Percentiles rank a stretch among this genome's conserved stretches.
Conservation (phyloP, 108 stramenopile species). For the Conticribra weissflogii region DNA sequence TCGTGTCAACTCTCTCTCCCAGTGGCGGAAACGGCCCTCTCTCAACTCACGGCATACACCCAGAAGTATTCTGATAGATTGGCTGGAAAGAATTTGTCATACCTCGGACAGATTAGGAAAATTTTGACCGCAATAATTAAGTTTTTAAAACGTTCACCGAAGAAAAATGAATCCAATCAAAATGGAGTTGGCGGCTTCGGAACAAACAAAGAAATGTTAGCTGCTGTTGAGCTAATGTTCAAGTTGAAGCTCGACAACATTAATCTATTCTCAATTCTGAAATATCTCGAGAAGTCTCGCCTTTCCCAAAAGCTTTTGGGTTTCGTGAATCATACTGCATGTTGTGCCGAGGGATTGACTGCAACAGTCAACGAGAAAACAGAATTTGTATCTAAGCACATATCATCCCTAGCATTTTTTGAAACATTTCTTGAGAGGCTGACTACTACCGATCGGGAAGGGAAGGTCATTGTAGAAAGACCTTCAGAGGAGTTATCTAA, state of each 20-base stretch:
- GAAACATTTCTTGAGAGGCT: slow-evolving; percentile 77
- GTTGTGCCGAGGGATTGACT: too few species aligned
- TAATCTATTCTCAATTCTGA: slow-evolving; percentile 90
- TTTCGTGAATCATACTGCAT: slow-evolving; percentile 55
- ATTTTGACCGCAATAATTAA: slow-evolving; percentile 68
- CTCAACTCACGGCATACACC: slow-evolving; percentile 66
- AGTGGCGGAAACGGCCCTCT: slow-evolving; percentile 51
- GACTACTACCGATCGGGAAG: slow-evolving; percentile 58
- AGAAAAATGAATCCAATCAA: too few species aligned
- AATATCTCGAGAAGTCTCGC: slow-evolving; percentile 83
- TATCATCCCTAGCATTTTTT: slow-evolving; percentile 84
- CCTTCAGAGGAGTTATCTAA: slow-evolving; percentile 28
- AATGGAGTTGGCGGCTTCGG: too few species aligned
- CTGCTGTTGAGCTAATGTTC: slow-evolving; percentile 83
- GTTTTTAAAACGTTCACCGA: slow-evolving; percentile 45
- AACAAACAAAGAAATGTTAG: slow-evolving; percentile 57
- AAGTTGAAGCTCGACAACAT: slow-evolving; percentile 83
- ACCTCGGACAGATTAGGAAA: slow-evolving; percentile 82
- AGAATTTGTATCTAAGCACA: slow-evolving; percentile 66
- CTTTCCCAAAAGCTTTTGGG: slow-evolving; percentile 91
- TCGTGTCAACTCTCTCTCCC: slow-evolving; percentile 56
- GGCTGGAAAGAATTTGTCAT: slow-evolving; percentile 76
- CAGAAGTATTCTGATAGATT: slow-evolving; percentile 58
- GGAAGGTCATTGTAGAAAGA: slow-evolving; percentile 75
- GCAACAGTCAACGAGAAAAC: slow-evolving; percentile 1